Evolutionary conservation across 371 early-diverging fungal species (phyloP).

Genomic region (Rhizopus sp.): DNA sequence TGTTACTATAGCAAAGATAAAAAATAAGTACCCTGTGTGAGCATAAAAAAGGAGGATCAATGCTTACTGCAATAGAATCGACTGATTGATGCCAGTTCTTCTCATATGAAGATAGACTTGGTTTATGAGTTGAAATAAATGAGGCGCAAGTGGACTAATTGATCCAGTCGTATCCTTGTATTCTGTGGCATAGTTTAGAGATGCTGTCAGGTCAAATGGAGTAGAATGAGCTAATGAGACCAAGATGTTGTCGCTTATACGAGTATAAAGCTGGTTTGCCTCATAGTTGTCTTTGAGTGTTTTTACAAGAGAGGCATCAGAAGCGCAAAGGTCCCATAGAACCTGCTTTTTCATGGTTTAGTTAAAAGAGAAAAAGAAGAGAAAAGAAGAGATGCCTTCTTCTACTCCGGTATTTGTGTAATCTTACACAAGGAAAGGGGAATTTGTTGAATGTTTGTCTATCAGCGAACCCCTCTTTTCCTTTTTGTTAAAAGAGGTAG

Average conservation of each 20-base stretch:
- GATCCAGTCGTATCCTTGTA: conserved; percentile 54
- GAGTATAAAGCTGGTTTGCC: conserved; percentile 58
- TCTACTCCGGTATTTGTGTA: not conserved
- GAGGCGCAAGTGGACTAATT: conserved; percentile 64
- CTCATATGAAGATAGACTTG: conserved; percentile 76
- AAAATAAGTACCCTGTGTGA: not conserved
- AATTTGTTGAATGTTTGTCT: too few relatives aligned
- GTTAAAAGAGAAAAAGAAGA: not conserved
- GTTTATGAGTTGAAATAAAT: conserved; percentile 79
- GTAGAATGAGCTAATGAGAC: conserved; percentile 41
- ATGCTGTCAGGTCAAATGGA: conserved; percentile 33
- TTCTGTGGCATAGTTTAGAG: conserved; percentile 66
- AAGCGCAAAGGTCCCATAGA: not conserved
- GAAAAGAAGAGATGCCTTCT: not conserved
- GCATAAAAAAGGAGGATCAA: not conserved
- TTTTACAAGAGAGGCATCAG: not conserved
- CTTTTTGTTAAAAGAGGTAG: too few relatives aligned
- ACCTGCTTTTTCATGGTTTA: not conserved
- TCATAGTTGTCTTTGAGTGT: conserved; percentile 32
- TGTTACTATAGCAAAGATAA: conserved; percentile 50
- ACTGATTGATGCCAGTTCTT: conserved; percentile 79
- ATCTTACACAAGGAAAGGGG: too few relatives aligned
- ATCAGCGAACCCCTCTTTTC: too few relatives aligned
- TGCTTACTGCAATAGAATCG: conserved; percentile 67
- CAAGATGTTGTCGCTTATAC: conserved; percentile 56